These are phyloP conservation scores for Cetraspora pellucida DNA, from an alignment of 192 early-diverging fungal species.

Conservation along the genomic window DNA sequence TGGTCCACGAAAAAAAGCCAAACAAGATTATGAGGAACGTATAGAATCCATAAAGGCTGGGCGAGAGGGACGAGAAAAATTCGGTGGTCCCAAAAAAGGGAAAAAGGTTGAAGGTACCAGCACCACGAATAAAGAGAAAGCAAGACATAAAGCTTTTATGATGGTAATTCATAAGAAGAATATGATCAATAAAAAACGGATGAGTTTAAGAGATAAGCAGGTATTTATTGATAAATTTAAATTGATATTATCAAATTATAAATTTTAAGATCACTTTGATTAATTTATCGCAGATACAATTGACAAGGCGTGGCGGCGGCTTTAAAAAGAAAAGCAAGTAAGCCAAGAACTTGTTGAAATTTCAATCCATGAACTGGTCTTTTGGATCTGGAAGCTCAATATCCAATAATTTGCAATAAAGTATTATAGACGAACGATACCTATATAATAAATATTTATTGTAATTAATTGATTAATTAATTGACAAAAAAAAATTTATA, in stretches of 20 bases:
- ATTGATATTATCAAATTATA: not conserved
- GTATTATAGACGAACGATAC: not conserved
- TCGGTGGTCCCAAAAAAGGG: conserved; percentile 77
- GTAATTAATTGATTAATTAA: not conserved
- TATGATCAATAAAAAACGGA: conserved; percentile 72
- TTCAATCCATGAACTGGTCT: not conserved
- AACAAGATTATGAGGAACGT: conserved; percentile 91
- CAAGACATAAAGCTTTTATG: conserved; percentile 89
- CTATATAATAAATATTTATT: not conserved
- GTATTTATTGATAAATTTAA: conserved; percentile 27
- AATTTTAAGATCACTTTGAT: not conserved
- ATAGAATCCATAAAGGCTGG: conserved; percentile 85
- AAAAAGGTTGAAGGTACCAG: conserved; percentile 75
- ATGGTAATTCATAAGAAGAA: conserved; percentile 95
- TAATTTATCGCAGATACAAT: conserved; percentile 6
- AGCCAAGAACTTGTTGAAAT: not conserved
- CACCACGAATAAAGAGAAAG: conserved; percentile 90
- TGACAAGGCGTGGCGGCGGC: not conserved
- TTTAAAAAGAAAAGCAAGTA: not conserved
- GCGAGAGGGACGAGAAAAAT: conserved; percentile 91
- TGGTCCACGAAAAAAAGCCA: conserved; percentile 74
- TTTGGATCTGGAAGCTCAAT: not conserved
- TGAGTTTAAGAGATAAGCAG: conserved; percentile 77
- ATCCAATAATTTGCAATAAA: not conserved
- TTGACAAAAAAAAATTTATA: not conserved